Base-by-base conservation (phyloP, 1,284 basidiomycete species). In the Heliocybe sulcata region DNA sequence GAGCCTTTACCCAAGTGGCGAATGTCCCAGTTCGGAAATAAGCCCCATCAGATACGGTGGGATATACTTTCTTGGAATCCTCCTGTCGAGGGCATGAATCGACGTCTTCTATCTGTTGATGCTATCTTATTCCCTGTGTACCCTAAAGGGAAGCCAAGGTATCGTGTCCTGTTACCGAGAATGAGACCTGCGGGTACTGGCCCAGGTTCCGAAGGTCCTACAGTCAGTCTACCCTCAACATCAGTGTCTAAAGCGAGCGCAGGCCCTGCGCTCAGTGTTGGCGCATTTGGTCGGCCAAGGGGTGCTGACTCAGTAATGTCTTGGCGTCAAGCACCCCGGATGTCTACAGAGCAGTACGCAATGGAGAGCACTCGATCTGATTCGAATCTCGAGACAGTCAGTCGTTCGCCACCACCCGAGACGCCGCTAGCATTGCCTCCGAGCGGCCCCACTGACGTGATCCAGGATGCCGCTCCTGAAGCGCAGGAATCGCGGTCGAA, bases 41-140 rank as follows among this genome's bases (percentile, higher is more conserved):
- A 23, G 54, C 64, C 10, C 63, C 47, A 65, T 27, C 71, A 69
- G n/a, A 66, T 81, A 8, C 79, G 81, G 42, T 80, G 83, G 65
- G 89, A 92, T 59, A 76, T 84, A 14, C 72, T 90, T 56, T 85
- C 88, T 2, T 92, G 87, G 72, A 79, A 84, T 26, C 90, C 92
- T 26, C 86, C 88, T 6, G 75, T 91, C 8, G 80, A 82, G 56
- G 81, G 80, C 38, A 83, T 89, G 74, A 80, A 67, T 50, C 76
- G 73, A 25, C 73, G 75, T 38, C 82, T 85, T 49, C 73, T 90
- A 35, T 83, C 83, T 2, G 62, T 90, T 27, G 86, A 91, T 60
- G 85, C 90, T 19, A 68, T 86, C 45, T 71, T 96, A 38, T 85
- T 93, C 64, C 75, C 64, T 60, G 83, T 96, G 38, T 85, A 92